phyloP scores from a whole-genome alignment of 2,329 filamentous ascomycete species.

The Herpomyces periplanetae region DNA sequence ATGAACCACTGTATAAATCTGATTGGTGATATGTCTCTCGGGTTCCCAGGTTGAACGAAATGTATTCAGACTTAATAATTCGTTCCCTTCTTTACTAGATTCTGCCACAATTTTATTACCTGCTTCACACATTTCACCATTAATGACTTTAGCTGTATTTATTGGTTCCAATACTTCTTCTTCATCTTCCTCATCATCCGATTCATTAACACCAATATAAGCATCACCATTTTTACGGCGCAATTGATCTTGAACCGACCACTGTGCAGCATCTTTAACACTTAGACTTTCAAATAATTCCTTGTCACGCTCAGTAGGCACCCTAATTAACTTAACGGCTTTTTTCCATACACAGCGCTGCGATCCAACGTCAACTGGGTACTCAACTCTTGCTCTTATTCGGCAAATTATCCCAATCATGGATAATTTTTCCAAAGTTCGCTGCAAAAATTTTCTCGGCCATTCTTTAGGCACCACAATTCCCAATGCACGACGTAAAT shows the following conservation, averaged over 20 bases:
- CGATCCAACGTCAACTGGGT: slow-evolving; percentile 8
- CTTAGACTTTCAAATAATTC: slow-evolving; percentile 6
- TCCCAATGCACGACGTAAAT: slow-evolving; percentile 12
- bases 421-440: slow-evolving; percentile 2
- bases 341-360: slow-evolving; percentile 7
- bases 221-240: slow-evolving; percentile 5
- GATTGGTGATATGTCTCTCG: too few relatives aligned
- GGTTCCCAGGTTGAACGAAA: too few relatives aligned
- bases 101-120: too few relatives aligned
- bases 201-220: slow-evolving; percentile 1
- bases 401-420: slow-evolving; percentile 1
- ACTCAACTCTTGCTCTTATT: slow-evolving; percentile 7
- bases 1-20: too few relatives aligned
- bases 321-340: slow-evolving; percentile 17
- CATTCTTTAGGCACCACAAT: slow-evolving; percentile 5
- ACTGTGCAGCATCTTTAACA: slow-evolving; percentile 4
- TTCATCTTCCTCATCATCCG: neutral
- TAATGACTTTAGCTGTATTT: too few relatives aligned
- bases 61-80: too few relatives aligned
- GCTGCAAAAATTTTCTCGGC: slow-evolving; percentile 2
- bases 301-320: slow-evolving; percentile 11
- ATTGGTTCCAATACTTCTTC: neutral
- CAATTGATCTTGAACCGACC: slow-evolving; percentile 4
- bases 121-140: too few relatives aligned
- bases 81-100: too few relatives aligned